These are phyloP conservation scores for Calophaca sinica DNA, from an alignment of 306 rosid species.

Conservation along the genomic window DNA sequence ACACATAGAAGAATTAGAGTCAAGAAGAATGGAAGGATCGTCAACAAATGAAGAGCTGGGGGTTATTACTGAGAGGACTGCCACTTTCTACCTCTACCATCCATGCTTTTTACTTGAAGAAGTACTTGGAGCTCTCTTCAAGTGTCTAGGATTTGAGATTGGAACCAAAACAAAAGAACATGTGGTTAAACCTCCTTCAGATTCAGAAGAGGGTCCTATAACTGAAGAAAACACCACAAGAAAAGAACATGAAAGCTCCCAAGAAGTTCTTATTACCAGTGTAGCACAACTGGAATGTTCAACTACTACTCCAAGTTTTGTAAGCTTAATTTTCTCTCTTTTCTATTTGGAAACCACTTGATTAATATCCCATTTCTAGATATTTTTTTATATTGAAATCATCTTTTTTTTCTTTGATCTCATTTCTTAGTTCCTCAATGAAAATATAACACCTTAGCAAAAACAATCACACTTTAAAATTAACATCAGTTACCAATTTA, in stretches of 20 bases:
- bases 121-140: slow-evolving; percentile 20
- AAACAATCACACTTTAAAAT: background rate
- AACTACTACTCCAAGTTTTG: background rate
- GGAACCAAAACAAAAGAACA: slow-evolving; percentile 8
- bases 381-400: background rate
- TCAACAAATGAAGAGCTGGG: background rate
- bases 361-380: background rate
- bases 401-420: background rate
- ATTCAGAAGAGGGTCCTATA: slow-evolving; percentile 4
- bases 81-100: slow-evolving; percentile 2
- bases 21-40: slow-evolving; percentile 18
- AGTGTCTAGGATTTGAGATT: slow-evolving; percentile 18
- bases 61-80: background rate
- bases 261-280: background rate
- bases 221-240: background rate
- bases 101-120: slow-evolving; percentile 21
- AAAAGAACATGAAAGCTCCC: slow-evolving; percentile 1
- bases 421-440: background rate
- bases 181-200: background rate
- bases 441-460: background rate
- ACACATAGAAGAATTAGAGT: background rate
- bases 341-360: background rate
- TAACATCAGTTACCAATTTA: too few species aligned
- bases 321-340: slow-evolving; percentile 23
- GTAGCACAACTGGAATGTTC: background rate